phyloP scores from a whole-genome alignment of 495 filamentous ascomycete genomes.

The Aspergillus bertholletiae region DNA sequence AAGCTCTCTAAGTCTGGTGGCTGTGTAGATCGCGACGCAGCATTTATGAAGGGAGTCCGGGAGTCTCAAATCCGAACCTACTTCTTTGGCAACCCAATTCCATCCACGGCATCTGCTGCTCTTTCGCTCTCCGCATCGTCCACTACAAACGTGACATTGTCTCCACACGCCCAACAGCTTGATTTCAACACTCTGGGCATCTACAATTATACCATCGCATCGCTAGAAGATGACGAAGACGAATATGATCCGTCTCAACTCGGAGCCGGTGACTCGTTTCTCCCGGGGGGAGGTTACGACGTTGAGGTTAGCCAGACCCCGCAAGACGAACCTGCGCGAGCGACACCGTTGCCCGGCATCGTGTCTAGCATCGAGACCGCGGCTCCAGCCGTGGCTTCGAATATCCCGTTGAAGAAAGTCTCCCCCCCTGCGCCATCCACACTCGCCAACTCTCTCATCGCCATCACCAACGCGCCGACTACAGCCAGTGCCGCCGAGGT shows the following conservation, averaged over 20 bases:
- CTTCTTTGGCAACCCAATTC: conserved; percentile 76
- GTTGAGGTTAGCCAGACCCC: conserved; percentile 21
- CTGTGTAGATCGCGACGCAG: conserved; percentile 73
- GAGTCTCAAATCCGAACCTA: conserved; percentile 82
- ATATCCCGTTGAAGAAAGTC: conserved; percentile 34
- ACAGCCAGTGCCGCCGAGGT: conserved; percentile 67
- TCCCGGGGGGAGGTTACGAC: conserved; percentile 42
- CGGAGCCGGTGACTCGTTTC: conserved; percentile 40
- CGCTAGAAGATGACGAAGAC: conserved; percentile 43
- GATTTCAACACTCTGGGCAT: conserved; percentile 69
- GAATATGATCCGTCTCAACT: conserved; percentile 43
- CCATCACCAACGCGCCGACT: conserved; percentile 69
- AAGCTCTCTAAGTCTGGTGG: conserved; percentile 85
- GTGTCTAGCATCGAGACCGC: background rate
- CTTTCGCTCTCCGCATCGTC: conserved; percentile 31
- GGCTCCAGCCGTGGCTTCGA: conserved; percentile 8
- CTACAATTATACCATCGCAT: conserved; percentile 55
- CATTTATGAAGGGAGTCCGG: conserved; percentile 65
- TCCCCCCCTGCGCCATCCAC: conserved; percentile 29
- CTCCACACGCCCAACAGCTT: conserved; percentile 76
- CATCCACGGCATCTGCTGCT: conserved; percentile 29
- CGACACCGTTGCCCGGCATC: conserved; percentile 4
- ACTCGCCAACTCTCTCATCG: conserved; percentile 63
- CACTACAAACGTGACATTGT: conserved; percentile 63
- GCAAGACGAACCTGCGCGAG: conserved; percentile 19